A percentile compares a stretch with the other conserved stretches of the same genome.
Conservation (phyloP, 1,284 basidiomycete species). For the Megacollybia platyphylla region DNA sequence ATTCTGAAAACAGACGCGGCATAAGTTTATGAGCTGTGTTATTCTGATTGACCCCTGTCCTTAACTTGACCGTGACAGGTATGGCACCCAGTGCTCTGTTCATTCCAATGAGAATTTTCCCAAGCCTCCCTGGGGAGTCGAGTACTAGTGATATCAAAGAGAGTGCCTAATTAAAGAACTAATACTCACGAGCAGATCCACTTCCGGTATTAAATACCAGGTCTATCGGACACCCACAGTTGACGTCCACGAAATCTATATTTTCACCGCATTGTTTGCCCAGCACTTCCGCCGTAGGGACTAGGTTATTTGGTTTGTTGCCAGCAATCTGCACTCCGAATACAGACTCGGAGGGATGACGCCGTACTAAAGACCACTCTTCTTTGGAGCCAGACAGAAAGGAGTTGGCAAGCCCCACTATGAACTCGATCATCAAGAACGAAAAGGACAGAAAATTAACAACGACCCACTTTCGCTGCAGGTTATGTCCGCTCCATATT, state of each 20-base stretch:
- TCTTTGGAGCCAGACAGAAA: conserved; percentile 76
- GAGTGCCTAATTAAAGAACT: background rate
- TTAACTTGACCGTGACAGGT: conserved; percentile 90
- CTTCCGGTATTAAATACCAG: conserved; percentile 88
- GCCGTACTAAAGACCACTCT: conserved; percentile 83
- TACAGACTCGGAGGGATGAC: conserved; percentile 79
- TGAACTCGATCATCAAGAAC: conserved; percentile 2
- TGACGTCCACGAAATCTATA: conserved; percentile 89
- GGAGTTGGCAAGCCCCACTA: conserved; percentile 75
- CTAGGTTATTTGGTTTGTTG: conserved; percentile 63
- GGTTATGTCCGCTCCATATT: conserved; percentile 88
- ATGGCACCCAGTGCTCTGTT: conserved; percentile 83
- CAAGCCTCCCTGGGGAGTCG: conserved; percentile 72
- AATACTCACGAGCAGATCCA: conserved; percentile 68
- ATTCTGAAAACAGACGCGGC: conserved; percentile 71
- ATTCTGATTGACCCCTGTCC: conserved; percentile 81
- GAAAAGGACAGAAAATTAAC: background rate
- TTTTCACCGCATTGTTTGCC: conserved; percentile 51
- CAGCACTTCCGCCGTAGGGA: conserved; percentile 79
- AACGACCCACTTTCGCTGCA: conserved; percentile 74
- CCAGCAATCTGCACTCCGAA: conserved; percentile 89
- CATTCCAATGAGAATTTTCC: conserved; percentile 87
- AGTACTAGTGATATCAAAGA: conserved; percentile 39
- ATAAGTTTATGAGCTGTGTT: conserved; percentile 82
- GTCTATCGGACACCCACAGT: conserved; percentile 96